Conservation (phyloP, 2,329 filamentous ascomycete genomes). For the Pseudogymnoascus destructans region DNA sequence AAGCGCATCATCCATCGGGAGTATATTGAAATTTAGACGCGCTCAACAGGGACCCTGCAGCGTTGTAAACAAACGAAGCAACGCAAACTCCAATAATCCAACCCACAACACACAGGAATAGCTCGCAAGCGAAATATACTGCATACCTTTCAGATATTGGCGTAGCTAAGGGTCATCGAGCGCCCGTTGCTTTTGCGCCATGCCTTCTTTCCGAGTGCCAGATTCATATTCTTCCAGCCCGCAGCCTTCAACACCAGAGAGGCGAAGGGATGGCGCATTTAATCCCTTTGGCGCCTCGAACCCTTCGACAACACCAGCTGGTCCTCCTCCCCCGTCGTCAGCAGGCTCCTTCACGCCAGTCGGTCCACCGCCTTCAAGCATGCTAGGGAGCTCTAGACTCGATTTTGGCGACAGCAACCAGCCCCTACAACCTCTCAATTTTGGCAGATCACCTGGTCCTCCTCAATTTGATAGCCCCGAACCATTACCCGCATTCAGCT, state of each 20-base stretch:
- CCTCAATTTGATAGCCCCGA: constrained; percentile 17
- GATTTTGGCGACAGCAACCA: constrained; percentile 21
- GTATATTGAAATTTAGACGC: constrained; percentile 9
- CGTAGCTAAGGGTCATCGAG: constrained; percentile 5
- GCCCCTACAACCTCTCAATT: constrained; percentile 24
- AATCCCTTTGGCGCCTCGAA: constrained; percentile 23
- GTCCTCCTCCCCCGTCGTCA: constrained; percentile 39
- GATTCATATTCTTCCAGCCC: constrained; percentile 21
- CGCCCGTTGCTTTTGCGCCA: constrained; percentile 6
- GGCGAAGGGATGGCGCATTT: constrained; percentile 18
- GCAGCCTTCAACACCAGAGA: constrained; percentile 27
- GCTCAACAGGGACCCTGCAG: neutral
- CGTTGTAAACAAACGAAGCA: constrained; percentile 7
- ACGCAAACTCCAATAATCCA: neutral
- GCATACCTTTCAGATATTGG: neutral
- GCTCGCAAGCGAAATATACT: neutral
- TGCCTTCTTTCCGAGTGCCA: constrained; percentile 19
- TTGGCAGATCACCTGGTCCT: constrained; percentile 23
- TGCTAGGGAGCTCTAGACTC: constrained; percentile 39
- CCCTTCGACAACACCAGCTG: constrained; percentile 44
- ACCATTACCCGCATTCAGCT: constrained; percentile 16
- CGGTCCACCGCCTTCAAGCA: constrained; percentile 37
- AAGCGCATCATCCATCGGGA: neutral
- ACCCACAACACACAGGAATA: neutral
- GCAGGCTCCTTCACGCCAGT: constrained; percentile 42